Conservation (phyloP, 2,329 filamentous ascomycete species). For the Ophiostoma sp. region DNA sequence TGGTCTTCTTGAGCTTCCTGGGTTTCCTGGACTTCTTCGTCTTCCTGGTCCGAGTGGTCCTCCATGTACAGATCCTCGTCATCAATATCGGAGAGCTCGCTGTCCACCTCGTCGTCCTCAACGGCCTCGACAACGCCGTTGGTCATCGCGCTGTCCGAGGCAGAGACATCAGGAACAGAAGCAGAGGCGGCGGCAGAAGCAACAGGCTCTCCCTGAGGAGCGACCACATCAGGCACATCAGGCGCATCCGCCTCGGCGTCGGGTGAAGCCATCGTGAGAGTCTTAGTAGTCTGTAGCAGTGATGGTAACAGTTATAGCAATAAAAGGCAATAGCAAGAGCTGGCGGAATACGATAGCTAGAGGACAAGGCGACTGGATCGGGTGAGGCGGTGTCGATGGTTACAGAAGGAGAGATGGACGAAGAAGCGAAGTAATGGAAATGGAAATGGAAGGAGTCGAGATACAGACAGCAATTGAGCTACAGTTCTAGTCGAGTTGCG, state of each 20-base stretch:
- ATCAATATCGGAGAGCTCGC: neutral
- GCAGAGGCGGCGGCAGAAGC: neutral
- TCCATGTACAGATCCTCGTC: neutral
- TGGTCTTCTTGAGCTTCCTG: neutral
- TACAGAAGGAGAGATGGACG: no score
- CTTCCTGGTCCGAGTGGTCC: neutral
- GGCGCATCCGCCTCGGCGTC: neutral
- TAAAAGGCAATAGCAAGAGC: no score
- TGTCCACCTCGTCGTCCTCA: neutral
- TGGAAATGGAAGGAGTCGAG: no score
- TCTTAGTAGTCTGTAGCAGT: neutral
- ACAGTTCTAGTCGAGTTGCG: no score
- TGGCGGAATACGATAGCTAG: neutral
- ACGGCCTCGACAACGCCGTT: no score
- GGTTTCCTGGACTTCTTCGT: neutral
- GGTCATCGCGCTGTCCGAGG: no score
- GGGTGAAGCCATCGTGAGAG: neutral
- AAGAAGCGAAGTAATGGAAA: no score
- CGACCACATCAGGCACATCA: neutral
- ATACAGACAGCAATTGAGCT: no score
- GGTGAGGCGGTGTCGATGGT: no score
- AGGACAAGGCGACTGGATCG: neutral
- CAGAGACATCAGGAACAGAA: no score
- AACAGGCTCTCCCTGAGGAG: neutral
- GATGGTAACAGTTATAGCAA: neutral